A percentile compares a stretch with the other conserved stretches of the same genome.
Conservation (phyloP, 2,329 filamentous ascomycete genomes). For the Mariannaea sp. region DNA sequence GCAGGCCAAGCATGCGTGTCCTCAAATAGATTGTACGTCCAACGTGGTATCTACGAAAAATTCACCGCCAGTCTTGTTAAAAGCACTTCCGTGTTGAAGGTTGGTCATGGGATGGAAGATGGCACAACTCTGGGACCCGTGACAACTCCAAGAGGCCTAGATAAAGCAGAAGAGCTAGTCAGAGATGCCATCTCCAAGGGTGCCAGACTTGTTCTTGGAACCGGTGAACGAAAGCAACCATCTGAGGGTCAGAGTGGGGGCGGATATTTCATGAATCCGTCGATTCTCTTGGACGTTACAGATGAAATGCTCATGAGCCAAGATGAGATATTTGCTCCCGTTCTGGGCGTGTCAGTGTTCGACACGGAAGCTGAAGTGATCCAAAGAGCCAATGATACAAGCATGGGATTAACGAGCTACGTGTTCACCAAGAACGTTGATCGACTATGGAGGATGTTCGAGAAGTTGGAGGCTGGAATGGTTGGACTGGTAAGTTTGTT, state of each 20-base stretch:
- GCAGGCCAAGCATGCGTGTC: slow-evolving; percentile 75
- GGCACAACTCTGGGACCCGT: slow-evolving; percentile 44
- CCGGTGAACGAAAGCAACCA: slow-evolving; percentile 49
- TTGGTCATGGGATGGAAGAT: slow-evolving; percentile 63
- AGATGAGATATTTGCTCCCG: slow-evolving; percentile 75
- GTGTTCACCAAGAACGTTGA: slow-evolving; percentile 63
- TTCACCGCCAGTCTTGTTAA: slow-evolving; percentile 61
- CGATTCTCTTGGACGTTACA: slow-evolving; percentile 69
- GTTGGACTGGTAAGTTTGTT: slow-evolving; percentile 44
- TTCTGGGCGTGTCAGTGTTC: slow-evolving; percentile 71
- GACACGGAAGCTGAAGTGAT: slow-evolving; percentile 73
- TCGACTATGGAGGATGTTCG: slow-evolving; percentile 49
- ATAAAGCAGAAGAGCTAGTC: slow-evolving; percentile 54
- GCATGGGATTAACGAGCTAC: slow-evolving; percentile 74
- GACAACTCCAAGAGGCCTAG: slow-evolving; percentile 41
- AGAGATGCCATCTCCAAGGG: slow-evolving; percentile 64
- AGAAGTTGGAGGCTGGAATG: slow-evolving; percentile 54
- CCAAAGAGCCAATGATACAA: slow-evolving; percentile 65
- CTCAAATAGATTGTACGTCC: slow-evolving; percentile 65
- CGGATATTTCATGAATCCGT: slow-evolving; percentile 71
- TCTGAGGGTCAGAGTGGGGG: slow-evolving; percentile 50
- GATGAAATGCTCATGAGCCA: slow-evolving; percentile 67
- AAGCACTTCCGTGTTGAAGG: slow-evolving; percentile 57
- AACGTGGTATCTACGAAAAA: slow-evolving; percentile 63
- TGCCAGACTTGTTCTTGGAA: slow-evolving; percentile 61